phyloP scores from a whole-genome alignment of 495 filamentous ascomycete genomes.

The Tuber indicum region DNA sequence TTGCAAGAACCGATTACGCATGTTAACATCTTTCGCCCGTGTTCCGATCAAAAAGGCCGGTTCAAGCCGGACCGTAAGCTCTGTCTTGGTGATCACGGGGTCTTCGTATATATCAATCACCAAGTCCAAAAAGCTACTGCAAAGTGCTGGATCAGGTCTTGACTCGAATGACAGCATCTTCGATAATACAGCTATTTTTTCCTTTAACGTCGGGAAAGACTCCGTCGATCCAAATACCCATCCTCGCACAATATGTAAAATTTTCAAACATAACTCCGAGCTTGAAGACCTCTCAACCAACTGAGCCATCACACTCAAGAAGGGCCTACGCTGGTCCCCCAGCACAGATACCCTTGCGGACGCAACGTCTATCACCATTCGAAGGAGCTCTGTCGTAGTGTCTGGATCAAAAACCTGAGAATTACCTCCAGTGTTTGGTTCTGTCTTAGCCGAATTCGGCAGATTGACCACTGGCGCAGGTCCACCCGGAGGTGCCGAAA shows the following conservation, averaged over 20 bases:
- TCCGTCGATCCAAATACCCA: slow-evolving; percentile 95
- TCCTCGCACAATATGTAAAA: slow-evolving; percentile 83
- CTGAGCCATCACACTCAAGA: slow-evolving; percentile 86
- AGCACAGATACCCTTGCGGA: slow-evolving; percentile 86
- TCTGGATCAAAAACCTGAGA: slow-evolving; percentile 61
- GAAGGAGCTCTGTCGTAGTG: slow-evolving; percentile 76
- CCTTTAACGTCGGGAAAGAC: slow-evolving; percentile 90
- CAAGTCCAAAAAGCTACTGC: slow-evolving; percentile 87
- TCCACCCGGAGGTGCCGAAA: slow-evolving; percentile 61
- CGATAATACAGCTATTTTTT: slow-evolving; percentile 91
- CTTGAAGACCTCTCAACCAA: slow-evolving; percentile 90
- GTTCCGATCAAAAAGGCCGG: slow-evolving; percentile 96
- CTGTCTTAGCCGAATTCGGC: slow-evolving; percentile 43
- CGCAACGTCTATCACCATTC: slow-evolving; percentile 89
- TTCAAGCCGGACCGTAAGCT: slow-evolving; percentile 92
- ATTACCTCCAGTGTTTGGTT: slow-evolving; percentile 47
- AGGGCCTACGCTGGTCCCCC: slow-evolving; percentile 85
- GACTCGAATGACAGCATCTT: slow-evolving; percentile 97
- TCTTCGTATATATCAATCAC: slow-evolving; percentile 98
- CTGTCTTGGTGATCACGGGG: slow-evolving; percentile 85
- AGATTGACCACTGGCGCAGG: slow-evolving; percentile 42
- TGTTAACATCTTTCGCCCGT: slow-evolving; percentile 86
- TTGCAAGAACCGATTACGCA: slow-evolving; percentile 90
- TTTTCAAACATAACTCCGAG: slow-evolving; percentile 75
- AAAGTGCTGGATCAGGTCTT: slow-evolving; percentile 68